Evolutionary conservation across 495 filamentous ascomycete genomes (phyloP), one percentile per base, ranked within the genome.

Genomic region (Penicillium waksmanii): DNA sequence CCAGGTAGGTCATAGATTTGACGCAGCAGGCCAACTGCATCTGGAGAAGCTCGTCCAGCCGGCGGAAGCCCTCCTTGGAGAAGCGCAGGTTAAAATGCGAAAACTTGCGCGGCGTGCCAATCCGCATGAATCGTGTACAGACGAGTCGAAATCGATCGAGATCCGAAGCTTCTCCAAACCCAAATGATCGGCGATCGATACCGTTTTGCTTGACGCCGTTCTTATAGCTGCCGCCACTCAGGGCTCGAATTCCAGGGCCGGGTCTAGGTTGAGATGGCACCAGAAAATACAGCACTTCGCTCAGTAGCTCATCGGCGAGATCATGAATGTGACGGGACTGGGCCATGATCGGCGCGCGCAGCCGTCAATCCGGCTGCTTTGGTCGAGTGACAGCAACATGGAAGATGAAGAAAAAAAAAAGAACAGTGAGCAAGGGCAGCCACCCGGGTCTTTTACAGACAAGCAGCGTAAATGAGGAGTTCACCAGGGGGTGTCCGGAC

Each of bases 1-100:
- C 84, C 73, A 90, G 82, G 68, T 91, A 91, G 63, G 84, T 87
- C 69, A 91, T 85, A 66, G 86, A 83, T 70, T 80, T 84, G 49
- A 89, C 85, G 73, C 87, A 80, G 59, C 74, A 77, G 36, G 84
- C 82, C 18, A 88, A 77, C 66, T 87, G 81, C 76, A 78, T 80
- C 53, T 68, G 56, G 48, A 80, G 57, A 42, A 80, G 60, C 34
- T 79, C 74, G 19, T 85, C 80, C 47, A 91, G 68, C 47, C 82
- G 74, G 33, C 73, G 68, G 52, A 91, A 83, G 1, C 85, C 88
- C 52, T 79, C 74, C 12, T 64, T 60, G 5, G 84, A 87, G 59
- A 89, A 90, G 35, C 88, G 80, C 19, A 85, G 76, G 9, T 78
- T 79, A 40, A 91, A 82, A 36, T 82, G 77, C 5, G 81, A 68